Percentiles rank a stretch among this genome's conserved stretches.
These are phyloP conservation scores for Albugo candida DNA, from an alignment of 352 stramenopile species.

Conservation along the genomic window DNA sequence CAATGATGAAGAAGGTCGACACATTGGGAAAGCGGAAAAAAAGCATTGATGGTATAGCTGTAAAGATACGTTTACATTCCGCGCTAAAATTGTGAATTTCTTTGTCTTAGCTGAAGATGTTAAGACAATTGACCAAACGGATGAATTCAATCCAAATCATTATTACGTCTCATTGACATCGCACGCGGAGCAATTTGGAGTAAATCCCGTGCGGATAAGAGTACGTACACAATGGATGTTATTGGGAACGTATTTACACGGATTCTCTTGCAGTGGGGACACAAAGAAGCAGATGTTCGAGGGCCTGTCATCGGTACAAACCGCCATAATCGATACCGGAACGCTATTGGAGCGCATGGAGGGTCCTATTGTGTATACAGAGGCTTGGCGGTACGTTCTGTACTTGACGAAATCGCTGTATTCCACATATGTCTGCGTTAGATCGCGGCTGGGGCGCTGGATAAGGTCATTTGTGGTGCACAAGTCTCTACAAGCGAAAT, in stretches of 20 bases:
- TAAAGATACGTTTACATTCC: background rate
- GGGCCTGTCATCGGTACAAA: conserved; percentile 92
- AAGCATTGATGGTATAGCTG: conserved; percentile 47
- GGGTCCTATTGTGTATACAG: conserved; percentile 98
- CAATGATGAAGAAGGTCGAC: conserved; percentile 21
- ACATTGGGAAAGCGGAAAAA: conserved; percentile 81
- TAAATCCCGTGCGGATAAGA: conserved; percentile 67
- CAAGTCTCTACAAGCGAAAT: background rate
- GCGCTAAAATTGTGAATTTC: too few relatives aligned
- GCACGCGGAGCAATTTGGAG: conserved; percentile 70
- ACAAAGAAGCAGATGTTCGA: conserved; percentile 77
- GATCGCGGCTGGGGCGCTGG: conserved; percentile 51
- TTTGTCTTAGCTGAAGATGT: conserved; percentile 58
- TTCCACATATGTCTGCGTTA: conserved; percentile 2
- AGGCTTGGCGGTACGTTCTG: conserved; percentile 75
- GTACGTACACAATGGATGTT: conserved; percentile 15
- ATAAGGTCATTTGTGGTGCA: conserved; percentile 12
- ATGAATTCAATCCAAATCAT: conserved; percentile 73
- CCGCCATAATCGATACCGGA: conserved; percentile 89
- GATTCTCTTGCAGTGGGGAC: conserved; percentile 52
- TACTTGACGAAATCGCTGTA: background rate
- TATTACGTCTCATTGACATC: conserved; percentile 79
- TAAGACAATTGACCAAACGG: conserved; percentile 62
- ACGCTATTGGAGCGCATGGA: conserved; percentile 95
- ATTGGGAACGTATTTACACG: background rate